These are phyloP conservation scores for Monilinia aucupariae DNA, from an alignment of 2,329 filamentous ascomycete species.

Conservation along the genomic window DNA sequence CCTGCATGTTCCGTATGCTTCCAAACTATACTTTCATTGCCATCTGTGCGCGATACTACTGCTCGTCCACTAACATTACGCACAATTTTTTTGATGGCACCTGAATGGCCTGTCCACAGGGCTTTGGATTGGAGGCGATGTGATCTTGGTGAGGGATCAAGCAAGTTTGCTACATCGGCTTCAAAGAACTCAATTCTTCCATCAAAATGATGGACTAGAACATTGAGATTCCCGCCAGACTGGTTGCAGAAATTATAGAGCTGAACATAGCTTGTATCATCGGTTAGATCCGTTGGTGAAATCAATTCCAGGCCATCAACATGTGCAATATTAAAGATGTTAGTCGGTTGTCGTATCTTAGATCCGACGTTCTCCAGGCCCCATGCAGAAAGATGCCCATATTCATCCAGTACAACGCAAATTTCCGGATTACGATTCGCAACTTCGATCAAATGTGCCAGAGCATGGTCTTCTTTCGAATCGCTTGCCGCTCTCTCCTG, in stretches of 20 bases:
- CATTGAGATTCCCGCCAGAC: slow-evolving; percentile 57
- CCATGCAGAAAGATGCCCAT: slow-evolving; percentile 85
- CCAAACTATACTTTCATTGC: slow-evolving; percentile 81
- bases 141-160: slow-evolving; percentile 63
- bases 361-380: slow-evolving; percentile 80
- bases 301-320: slow-evolving; percentile 55
- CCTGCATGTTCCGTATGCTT: slow-evolving; percentile 52
- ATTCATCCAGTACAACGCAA: slow-evolving; percentile 77
- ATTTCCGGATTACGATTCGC: slow-evolving; percentile 83
- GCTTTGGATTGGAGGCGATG: slow-evolving; percentile 57
- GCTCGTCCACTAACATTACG: slow-evolving; percentile 77
- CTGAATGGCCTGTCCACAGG: slow-evolving; percentile 79
- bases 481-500: slow-evolving; percentile 48
- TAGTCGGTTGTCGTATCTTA: slow-evolving; percentile 57
- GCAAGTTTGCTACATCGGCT: slow-evolving; percentile 69
- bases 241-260: slow-evolving; percentile 68
- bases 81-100: slow-evolving; percentile 76
- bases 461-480: slow-evolving; percentile 57
- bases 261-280: slow-evolving; percentile 51
- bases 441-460: slow-evolving; percentile 80
- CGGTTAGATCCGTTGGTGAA: slow-evolving; percentile 23
- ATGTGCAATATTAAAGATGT: slow-evolving; percentile 82
- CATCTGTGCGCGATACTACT: slow-evolving; percentile 72
- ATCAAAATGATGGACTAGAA: slow-evolving; percentile 80
- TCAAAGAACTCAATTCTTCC: slow-evolving; percentile 79